A percentile compares a stretch with the other conserved stretches of the same genome.
phyloP scores from a whole-genome alignment of 495 filamentous ascomycete species.

The Emericellopsis terricola region DNA sequence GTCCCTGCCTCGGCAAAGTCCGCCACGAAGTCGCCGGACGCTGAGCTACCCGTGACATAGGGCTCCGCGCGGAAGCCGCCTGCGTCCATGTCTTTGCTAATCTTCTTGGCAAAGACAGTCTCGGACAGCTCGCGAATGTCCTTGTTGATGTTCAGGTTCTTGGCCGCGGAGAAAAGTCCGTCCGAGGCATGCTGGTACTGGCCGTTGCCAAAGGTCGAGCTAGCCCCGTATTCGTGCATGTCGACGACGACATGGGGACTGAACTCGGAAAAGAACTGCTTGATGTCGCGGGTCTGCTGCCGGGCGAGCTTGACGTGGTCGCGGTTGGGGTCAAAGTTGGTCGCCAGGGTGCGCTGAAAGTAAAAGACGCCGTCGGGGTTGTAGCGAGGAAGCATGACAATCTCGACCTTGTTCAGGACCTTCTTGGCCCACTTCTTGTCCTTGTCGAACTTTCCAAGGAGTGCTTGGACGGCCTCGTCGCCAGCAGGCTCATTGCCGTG shows the following conservation, averaged over 20 bases:
- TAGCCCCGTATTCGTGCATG: slow-evolving; percentile 15
- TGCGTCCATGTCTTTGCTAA: slow-evolving; percentile 6
- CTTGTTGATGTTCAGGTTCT: slow-evolving; percentile 16
- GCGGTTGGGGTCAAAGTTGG: slow-evolving; percentile 17
- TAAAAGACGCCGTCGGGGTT: slow-evolving; percentile 14
- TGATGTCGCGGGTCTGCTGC: slow-evolving; percentile 13
- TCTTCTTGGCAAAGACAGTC: slow-evolving; percentile 9
- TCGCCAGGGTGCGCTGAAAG: slow-evolving; percentile 14
- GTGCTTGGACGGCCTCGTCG: slow-evolving; percentile 9
- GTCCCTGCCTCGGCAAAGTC: slow-evolving; percentile 12
- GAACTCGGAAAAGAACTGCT: slow-evolving; percentile 12
- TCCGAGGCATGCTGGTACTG: slow-evolving; percentile 14
- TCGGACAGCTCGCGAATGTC: slow-evolving; percentile 16
- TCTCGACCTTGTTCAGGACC: slow-evolving; percentile 7
- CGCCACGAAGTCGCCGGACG: slow-evolving; percentile 5
- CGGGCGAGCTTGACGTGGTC: slow-evolving; percentile 15
- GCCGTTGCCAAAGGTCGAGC: slow-evolving; percentile 4
- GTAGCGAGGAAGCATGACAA: slow-evolving; percentile 11
- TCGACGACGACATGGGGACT: slow-evolving; percentile 13
- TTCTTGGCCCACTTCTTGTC: slow-evolving; percentile 5
- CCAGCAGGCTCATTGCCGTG: slow-evolving; percentile 15
- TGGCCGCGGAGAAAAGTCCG: slow-evolving; percentile 14
- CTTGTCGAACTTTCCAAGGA: slow-evolving; percentile 12
- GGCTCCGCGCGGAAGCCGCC: slow-evolving; percentile 14
- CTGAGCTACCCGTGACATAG: slow-evolving; percentile 11